Conservation (phyloP, 2,329 filamentous ascomycete species). For the Ceratocystis colombiana region DNA sequence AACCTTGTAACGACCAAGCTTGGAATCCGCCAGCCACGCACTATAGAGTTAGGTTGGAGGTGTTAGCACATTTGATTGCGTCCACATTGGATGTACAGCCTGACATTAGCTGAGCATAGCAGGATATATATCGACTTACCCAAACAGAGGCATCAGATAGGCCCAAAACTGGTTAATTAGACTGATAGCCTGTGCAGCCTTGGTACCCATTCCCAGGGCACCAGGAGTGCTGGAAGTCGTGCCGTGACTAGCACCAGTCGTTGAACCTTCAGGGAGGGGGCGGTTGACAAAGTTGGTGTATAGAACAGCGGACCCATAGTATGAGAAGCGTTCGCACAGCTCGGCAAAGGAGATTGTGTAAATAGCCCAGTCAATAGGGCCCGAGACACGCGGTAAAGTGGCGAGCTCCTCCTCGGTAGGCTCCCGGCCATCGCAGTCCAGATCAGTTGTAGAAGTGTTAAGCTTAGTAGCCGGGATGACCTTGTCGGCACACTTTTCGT, state of each 20-base stretch:
- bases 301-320: slow-evolving; percentile 60
- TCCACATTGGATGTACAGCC: not conserved
- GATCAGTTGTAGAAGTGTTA: slow-evolving; percentile 22
- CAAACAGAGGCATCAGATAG: slow-evolving; percentile 49
- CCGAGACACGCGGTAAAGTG: slow-evolving; percentile 54
- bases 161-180: slow-evolving; percentile 53
- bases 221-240: slow-evolving; percentile 35
- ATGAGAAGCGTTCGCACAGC: slow-evolving; percentile 66
- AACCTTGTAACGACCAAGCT: slow-evolving; percentile 62
- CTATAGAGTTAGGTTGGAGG: slow-evolving; percentile 28
- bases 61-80: slow-evolving; percentile 6
- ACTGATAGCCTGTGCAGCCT: slow-evolving; percentile 41
- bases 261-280: slow-evolving; percentile 44
- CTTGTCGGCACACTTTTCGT: slow-evolving; percentile 26
- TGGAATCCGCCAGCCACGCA: slow-evolving; percentile 55
- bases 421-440: slow-evolving; percentile 31
- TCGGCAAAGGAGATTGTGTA: slow-evolving; percentile 65
- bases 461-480: slow-evolving; percentile 4
- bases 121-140: slow-evolving; percentile 33
- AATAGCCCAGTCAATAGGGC: slow-evolving; percentile 53
- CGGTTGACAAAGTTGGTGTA: slow-evolving; percentile 58
- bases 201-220: slow-evolving; percentile 49
- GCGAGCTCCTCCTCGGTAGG: slow-evolving; percentile 53
- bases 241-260: slow-evolving; percentile 40
- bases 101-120: not conserved